Evolutionary conservation across 768 basidiomycete species (phyloP).

Genomic region (Amanita thiersii): DNA sequence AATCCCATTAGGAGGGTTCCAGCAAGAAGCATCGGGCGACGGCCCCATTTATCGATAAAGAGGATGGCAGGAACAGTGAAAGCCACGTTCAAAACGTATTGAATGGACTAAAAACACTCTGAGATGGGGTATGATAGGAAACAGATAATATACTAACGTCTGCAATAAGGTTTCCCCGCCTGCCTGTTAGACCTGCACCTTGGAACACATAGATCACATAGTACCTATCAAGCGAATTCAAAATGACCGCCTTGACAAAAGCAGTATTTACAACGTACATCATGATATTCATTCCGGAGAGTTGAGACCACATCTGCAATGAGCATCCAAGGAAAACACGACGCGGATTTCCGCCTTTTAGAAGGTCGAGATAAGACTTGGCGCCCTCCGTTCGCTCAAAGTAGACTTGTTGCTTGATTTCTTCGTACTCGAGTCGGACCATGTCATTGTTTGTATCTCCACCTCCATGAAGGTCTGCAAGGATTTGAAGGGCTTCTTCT

Average conservation of each 20-base stretch:
- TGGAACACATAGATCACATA: slow-evolving; percentile 67
- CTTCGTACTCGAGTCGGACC: slow-evolving; percentile 62
- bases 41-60: slow-evolving; percentile 76
- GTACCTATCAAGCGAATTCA: slow-evolving; percentile 32
- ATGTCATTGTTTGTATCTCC: slow-evolving; percentile 53
- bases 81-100: slow-evolving; percentile 46
- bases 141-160: slow-evolving; percentile 19
- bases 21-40: slow-evolving; percentile 63
- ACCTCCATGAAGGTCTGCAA: slow-evolving; percentile 66
- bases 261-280: slow-evolving; percentile 34
- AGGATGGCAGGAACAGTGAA: slow-evolving; percentile 42
- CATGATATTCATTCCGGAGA: slow-evolving; percentile 77
- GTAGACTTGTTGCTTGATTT: slow-evolving; percentile 51
- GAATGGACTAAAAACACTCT: slow-evolving; percentile 50
- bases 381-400: slow-evolving; percentile 66
- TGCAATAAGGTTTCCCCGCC: slow-evolving; percentile 68
- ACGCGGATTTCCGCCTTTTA: slow-evolving; percentile 59
- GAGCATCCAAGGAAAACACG: slow-evolving; percentile 62
- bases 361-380: slow-evolving; percentile 58
- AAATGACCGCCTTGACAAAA: slow-evolving; percentile 1
- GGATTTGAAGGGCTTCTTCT: slow-evolving; percentile 59
- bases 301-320: slow-evolving; percentile 79
- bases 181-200: slow-evolving; percentile 69
- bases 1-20: slow-evolving; percentile 66
- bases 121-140: not conserved